Base-by-base conservation (phyloP, 345 rosid genomes). In the Gossypium turneri region DNA sequence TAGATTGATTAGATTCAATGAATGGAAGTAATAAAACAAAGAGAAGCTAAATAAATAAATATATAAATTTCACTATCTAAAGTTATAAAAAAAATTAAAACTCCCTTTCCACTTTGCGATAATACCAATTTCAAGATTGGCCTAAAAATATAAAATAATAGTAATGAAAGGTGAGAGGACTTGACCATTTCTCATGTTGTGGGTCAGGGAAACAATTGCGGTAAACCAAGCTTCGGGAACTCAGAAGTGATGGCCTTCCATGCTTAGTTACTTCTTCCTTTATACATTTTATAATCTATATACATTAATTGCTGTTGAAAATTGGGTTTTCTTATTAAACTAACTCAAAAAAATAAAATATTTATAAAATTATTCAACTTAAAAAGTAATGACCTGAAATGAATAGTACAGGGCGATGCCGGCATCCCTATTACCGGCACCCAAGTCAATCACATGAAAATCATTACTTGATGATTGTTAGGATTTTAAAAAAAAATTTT, bases 381-480 rank as follows among this genome's bases (percentile, higher is more conserved):
- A 4, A 29, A 4, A 29, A 4, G 4, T 29, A 29, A 4, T 34
- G 1, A 34, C 38, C 38, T 34, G 1, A 4, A 34, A 34, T 34
- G 6, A 34, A 4, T 34, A 34, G 1, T 0, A 0, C 0, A 34
- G 1, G 1, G 1, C 1, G 5, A 29, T 29, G 38, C 4, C 6
- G 0, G 1, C 0, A 29, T 29, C 0, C 0, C 0, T 1, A 29
- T 29, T 0, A 0, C 0, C 6, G 1, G 1, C 1, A 34, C 38
- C 0, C 38, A 34, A 34, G 6, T 4, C 38, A 34, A 34, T 4
- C 38, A 34, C 6, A 34, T 29, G 6, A 4, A 34, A 4, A 29
- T 29, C 0, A 29, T 29, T 29, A 0, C 4, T 0, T 0, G 4
- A 29, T 29, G 0, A 29, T 29, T 29, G 3, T 29, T 29, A 4